phyloP scores from a whole-genome alignment of 129 eudicot genomes.

The Escallonia herrerae region DNA sequence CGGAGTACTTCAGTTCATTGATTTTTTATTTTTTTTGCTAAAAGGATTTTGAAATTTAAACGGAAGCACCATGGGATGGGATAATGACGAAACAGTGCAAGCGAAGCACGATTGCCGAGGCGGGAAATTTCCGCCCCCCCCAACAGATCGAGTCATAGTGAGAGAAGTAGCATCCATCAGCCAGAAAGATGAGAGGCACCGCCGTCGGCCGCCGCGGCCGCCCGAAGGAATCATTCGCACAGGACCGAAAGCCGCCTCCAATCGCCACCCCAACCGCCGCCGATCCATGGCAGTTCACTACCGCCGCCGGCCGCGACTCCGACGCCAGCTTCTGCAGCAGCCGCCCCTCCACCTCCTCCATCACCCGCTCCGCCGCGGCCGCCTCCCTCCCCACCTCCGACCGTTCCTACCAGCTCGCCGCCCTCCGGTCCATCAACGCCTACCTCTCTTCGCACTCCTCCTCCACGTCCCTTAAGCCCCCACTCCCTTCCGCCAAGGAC shows the following conservation, averaged over 20 bases:
- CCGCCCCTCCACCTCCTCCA: constrained; percentile 23
- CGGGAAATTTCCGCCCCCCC: neutral
- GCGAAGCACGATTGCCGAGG: neutral
- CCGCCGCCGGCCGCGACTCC: constrained; percentile 51
- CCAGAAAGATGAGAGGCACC: neutral
- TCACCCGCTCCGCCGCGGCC: constrained; percentile 3
- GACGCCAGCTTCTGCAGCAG: constrained; percentile 70
- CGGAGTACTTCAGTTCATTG: no score
- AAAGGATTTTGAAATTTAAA: no score
- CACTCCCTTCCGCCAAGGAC: neutral
- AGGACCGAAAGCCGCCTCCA: neutral
- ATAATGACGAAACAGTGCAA: no score
- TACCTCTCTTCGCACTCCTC: neutral
- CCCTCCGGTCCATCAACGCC: neutral
- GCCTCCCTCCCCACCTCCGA: neutral
- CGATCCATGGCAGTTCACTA: constrained; percentile 49
- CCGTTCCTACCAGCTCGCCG: neutral
- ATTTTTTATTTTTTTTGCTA: no score
- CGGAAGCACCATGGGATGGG: no score
- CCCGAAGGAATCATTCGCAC: neutral
- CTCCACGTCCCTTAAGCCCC: neutral
- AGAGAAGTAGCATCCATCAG: no score
- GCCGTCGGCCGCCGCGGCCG: neutral
- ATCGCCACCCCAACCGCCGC: neutral
- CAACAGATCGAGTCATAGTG: no score